Conservation (phyloP, 1,284 basidiomycete species). For the Rhodotorula sp. region DNA sequence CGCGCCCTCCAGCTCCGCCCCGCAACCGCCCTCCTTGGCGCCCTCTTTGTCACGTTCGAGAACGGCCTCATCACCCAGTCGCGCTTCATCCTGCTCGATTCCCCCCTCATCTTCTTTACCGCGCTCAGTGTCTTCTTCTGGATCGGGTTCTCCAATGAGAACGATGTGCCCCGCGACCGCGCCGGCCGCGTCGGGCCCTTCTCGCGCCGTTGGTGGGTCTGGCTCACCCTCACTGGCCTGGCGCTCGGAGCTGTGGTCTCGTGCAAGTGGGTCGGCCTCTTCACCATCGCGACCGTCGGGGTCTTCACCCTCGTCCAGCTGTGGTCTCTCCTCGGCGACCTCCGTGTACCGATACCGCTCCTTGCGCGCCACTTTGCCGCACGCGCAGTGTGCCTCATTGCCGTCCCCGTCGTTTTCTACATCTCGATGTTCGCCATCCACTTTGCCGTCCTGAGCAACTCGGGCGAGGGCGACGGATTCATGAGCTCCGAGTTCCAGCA, state of each 20-base stretch:
- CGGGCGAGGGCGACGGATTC: slow-evolving; percentile 96
- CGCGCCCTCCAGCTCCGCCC: slow-evolving; percentile 87
- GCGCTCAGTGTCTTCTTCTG: slow-evolving; percentile 84
- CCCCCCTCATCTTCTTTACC: slow-evolving; percentile 96
- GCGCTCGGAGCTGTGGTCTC: slow-evolving; percentile 87
- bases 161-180: slow-evolving; percentile 56
- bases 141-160: slow-evolving; percentile 87
- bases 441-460: slow-evolving; percentile 81
- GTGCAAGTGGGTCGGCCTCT: slow-evolving; percentile 98
- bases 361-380: slow-evolving; percentile 86
- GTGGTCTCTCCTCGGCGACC: slow-evolving; percentile 87
- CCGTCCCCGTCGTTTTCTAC: slow-evolving; percentile 82
- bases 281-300: slow-evolving; percentile 96
- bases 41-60: slow-evolving; percentile 92
- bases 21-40: slow-evolving; percentile 83
- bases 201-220: slow-evolving; percentile 82
- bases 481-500: slow-evolving; percentile 99
- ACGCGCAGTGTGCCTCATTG: slow-evolving; percentile 83
- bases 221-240: slow-evolving; percentile 84
- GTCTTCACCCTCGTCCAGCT: slow-evolving; percentile 81
- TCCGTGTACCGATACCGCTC: slow-evolving; percentile 71
- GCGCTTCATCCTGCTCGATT: slow-evolving; percentile 94
- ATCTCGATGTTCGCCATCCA: slow-evolving; percentile 95
- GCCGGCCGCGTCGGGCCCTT: slow-evolving; percentile 39
- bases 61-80: slow-evolving; percentile 95